These are phyloP conservation scores for Trypanosoma avium DNA, from an alignment of 208 protist genomes.

Conservation along the genomic window DNA sequence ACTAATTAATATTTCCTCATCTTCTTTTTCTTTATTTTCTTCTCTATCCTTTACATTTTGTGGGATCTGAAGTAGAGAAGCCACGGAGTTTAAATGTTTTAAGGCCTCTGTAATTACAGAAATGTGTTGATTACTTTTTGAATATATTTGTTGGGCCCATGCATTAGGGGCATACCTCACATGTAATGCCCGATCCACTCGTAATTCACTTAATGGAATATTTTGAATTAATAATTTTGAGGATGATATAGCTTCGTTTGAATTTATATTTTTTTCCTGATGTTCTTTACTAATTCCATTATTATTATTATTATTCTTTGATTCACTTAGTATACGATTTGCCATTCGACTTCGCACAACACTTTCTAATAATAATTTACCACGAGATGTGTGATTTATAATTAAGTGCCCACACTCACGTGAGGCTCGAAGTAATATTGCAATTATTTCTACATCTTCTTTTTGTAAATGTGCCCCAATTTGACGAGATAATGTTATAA, in stretches of 20 bases:
- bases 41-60: background rate
- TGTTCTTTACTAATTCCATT: constrained; percentile 5
- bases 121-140: constrained; percentile 27
- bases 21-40: constrained; percentile 18
- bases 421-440: constrained; percentile 58
- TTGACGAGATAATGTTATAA: constrained; percentile 63
- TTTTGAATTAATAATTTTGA: too few species aligned
- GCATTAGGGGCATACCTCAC: constrained; percentile 54
- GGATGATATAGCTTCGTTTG: constrained; percentile 26
- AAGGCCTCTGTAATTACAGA: constrained; percentile 29
- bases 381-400: constrained; percentile 40
- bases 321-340: constrained; percentile 35
- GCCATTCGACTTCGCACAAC: constrained; percentile 48
- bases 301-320: background rate
- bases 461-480: constrained; percentile 43
- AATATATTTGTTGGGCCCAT: constrained; percentile 52
- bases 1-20: background rate
- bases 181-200: constrained; percentile 43
- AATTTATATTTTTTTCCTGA: background rate
- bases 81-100: constrained; percentile 31
- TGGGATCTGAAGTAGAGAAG: constrained; percentile 4
- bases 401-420: constrained; percentile 56
- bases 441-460: constrained; percentile 44
- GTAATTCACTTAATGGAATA: constrained; percentile 39
- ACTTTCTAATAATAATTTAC: constrained; percentile 65